Base-by-base conservation (phyloP, 805 yeast genomes). In the Jamesozyma piceae region DNA sequence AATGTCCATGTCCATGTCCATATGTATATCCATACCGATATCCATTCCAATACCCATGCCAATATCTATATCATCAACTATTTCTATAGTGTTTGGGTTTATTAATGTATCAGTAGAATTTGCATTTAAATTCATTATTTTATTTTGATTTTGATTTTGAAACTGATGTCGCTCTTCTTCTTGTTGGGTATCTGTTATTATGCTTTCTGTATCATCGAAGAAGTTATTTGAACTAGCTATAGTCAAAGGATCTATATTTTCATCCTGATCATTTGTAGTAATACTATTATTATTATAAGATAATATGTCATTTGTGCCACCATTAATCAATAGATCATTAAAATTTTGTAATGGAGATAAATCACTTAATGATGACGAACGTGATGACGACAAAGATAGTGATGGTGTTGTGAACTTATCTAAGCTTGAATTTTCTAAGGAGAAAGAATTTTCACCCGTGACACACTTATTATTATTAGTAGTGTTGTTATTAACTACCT, bases 41-140 rank as follows among this genome's bases (percentile, higher is more conserved):
- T 11, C 22, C 29, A 8, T 11, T 8, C 11, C 10, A 24, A 8
- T 24, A 6, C 10, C 11, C 10, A 6, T 24, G 11, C 11, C 11
- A 8, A 11, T 24, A 24, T 24, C 28, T 24, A 24, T 8, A 24
- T 11, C 28, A 24, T 24, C 17, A 6, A 14, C 6, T 30, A 30
- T 30, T 30, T 14, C 13, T 6, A 5, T n/a, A 30, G n/a, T 30
- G 33, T 30, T 30, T 14, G 11, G 33, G 18, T 30, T 30, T 6
- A 46, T 48, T 35, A 51, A 42, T 34, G 55, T 51, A 21, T 51
- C 55, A 14, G 48, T 49, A 9, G 55, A 51, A 26, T 49, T 51
- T 15, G 48, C 48, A 36, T 39, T 42, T 21, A 36, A 40, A 27
- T 35, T 30, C 22, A 21, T 10, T 14, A 14, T 5, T 6, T 21